Percentiles rank a stretch among this genome's conserved stretches.
Conservation (phyloP, 202 grass and related monocot genomes). For the Zoysia matrella region DNA sequence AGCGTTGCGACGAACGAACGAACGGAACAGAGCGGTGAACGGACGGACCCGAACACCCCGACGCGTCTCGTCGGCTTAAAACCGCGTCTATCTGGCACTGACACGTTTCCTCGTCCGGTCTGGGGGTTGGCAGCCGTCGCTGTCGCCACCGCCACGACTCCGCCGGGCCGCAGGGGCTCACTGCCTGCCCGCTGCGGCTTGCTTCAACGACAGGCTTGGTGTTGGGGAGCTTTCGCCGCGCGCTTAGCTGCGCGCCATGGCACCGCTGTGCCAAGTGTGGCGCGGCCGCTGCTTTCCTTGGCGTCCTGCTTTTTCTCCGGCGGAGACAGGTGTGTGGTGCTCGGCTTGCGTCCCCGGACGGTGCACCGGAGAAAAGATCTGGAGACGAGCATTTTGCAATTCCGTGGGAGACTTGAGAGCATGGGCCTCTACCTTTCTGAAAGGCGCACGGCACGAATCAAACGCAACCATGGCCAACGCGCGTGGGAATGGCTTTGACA, state of each 20-base stretch:
- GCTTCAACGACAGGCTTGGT: background rate
- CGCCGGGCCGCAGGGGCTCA: no score
- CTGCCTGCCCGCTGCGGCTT: background rate
- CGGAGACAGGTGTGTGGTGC: slow-evolving; percentile 35
- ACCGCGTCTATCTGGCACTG: background rate
- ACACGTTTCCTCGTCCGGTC: background rate
- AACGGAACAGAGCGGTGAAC: background rate
- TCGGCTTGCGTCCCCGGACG: background rate
- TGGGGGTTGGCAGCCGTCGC: slow-evolving; percentile 15
- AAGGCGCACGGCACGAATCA: background rate
- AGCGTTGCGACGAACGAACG: background rate
- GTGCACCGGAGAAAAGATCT: background rate
- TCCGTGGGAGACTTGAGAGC: background rate
- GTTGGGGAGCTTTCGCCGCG: background rate
- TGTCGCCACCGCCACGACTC: background rate
- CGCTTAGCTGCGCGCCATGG: background rate
- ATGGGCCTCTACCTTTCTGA: background rate
- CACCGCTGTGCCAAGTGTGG: background rate
- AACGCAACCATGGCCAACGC: background rate
- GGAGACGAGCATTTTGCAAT: background rate
- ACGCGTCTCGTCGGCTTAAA: background rate
- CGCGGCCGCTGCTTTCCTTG: background rate
- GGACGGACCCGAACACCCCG: background rate
- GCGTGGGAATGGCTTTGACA: background rate
- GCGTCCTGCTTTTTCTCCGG: no score